These are phyloP conservation scores for Colletotrichum godetiae DNA, from an alignment of 2,329 filamentous ascomycete genomes.

Conservation along the genomic window DNA sequence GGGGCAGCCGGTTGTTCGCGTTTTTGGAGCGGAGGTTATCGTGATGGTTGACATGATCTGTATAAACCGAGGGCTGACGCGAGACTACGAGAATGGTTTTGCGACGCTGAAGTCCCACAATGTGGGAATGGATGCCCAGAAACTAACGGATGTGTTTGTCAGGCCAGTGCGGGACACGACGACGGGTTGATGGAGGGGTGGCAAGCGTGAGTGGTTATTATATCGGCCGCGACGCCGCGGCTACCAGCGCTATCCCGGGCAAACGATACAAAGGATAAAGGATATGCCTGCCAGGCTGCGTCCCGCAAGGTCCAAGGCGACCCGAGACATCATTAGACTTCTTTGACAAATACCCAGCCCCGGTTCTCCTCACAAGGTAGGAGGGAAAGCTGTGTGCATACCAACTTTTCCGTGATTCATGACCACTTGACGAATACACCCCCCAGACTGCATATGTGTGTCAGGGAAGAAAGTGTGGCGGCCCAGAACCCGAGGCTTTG, in stretches of 20 bases:
- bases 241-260: constrained; percentile 26
- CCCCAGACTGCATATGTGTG: constrained; percentile 25
- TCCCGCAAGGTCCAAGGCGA: constrained; percentile 14
- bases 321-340: constrained; percentile 35
- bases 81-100: background rate
- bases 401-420: constrained; percentile 29
- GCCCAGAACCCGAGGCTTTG: constrained; percentile 34
- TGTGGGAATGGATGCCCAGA: background rate
- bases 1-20: background rate
- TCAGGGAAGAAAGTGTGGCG: constrained; percentile 35
- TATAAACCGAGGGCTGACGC: background rate
- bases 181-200: constrained; percentile 3
- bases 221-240: constrained; percentile 26
- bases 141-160: background rate
- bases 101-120: background rate
- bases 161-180: constrained; percentile 24
- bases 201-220: constrained; percentile 32
- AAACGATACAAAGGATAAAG: constrained; percentile 35
- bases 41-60: constrained; percentile 19
- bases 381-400: background rate
- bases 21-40: constrained; percentile 1
- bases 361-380: constrained; percentile 5
- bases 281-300: constrained; percentile 30
- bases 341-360: constrained; percentile 35
- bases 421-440: constrained; percentile 10